These are phyloP conservation scores for Malus hybrid DNA, from an alignment of 331 rosid genomes.

Conservation along the genomic window DNA sequence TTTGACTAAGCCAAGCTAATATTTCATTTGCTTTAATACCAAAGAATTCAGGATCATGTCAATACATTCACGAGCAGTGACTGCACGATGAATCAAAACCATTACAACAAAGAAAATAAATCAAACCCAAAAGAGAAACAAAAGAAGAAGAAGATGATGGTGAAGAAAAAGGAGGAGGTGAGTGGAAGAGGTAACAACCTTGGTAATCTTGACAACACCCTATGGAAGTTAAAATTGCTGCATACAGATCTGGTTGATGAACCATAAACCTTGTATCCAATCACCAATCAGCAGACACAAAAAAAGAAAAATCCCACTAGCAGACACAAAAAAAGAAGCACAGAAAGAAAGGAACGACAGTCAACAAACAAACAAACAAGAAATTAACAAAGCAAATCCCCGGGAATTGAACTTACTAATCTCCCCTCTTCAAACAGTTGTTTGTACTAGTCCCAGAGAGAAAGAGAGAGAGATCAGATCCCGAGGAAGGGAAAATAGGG, in stretches of 20 bases:
- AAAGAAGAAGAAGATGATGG: background rate
- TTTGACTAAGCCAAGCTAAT: background rate
- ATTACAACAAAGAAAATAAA: background rate
- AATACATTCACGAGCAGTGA: background rate
- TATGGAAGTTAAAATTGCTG: conserved; percentile 11
- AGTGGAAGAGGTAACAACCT: conserved; percentile 22
- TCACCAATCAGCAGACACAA: background rate
- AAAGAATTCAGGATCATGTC: background rate
- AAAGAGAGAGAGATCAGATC: conserved; percentile 25
- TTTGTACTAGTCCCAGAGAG: conserved; percentile 1
- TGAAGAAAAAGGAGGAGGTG: background rate
- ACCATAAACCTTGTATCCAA: conserved; percentile 17
- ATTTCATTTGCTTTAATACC: background rate
- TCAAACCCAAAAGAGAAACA: conserved; percentile 2
- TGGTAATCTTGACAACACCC: conserved; percentile 9
- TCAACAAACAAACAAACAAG: conserved; percentile 2
- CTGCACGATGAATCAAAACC: background rate
- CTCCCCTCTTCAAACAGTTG: background rate
- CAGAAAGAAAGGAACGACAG: conserved; percentile 14
- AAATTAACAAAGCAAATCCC: conserved; percentile 21
- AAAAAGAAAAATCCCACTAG: conserved; percentile 1
- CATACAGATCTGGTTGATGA: conserved; percentile 37
- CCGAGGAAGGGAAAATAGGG: conserved; percentile 39
- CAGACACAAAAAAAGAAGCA: conserved; percentile 20
- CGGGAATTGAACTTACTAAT: conserved; percentile 41